Conservation (phyloP, 345 rosid genomes). For the Gossypium stocksii region DNA sequence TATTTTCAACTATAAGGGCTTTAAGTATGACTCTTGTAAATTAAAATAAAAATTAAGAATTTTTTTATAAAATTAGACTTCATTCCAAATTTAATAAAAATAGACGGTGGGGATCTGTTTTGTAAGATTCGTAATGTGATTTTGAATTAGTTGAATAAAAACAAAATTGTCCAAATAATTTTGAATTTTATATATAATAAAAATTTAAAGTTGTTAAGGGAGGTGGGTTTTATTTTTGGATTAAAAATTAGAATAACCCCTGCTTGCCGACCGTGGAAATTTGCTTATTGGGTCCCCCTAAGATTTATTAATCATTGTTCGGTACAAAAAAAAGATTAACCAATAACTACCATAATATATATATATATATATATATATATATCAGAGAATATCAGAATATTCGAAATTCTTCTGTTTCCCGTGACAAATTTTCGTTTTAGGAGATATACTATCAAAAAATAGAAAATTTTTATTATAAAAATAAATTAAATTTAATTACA, state of each 20-base stretch:
- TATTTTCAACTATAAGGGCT: too few species aligned
- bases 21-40: too few species aligned
- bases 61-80: too few species aligned
- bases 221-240: neutral
- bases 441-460: neutral
- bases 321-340: slow-evolving; percentile 20
- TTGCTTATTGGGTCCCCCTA: neutral
- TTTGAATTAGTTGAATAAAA: slow-evolving; percentile 3
- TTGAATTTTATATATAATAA: neutral
- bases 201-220: neutral
- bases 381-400: neutral
- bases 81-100: neutral
- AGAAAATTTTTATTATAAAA: neutral
- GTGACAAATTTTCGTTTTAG: neutral
- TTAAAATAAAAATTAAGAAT: too few species aligned
- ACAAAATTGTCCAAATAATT: neutral
- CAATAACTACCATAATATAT: neutral
- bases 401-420: neutral
- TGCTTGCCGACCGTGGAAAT: slow-evolving; percentile 21
- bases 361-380: too few species aligned
- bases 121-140: neutral
- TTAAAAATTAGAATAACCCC: neutral
- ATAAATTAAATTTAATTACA: too few species aligned
- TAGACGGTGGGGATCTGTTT: neutral
- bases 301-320: slow-evolving; percentile 21